A percentile compares a stretch with the other conserved stretches of the same genome.
These are phyloP conservation scores for Hydnomerulius pinastri DNA, from an alignment of 768 basidiomycete genomes.

Conservation along the genomic window DNA sequence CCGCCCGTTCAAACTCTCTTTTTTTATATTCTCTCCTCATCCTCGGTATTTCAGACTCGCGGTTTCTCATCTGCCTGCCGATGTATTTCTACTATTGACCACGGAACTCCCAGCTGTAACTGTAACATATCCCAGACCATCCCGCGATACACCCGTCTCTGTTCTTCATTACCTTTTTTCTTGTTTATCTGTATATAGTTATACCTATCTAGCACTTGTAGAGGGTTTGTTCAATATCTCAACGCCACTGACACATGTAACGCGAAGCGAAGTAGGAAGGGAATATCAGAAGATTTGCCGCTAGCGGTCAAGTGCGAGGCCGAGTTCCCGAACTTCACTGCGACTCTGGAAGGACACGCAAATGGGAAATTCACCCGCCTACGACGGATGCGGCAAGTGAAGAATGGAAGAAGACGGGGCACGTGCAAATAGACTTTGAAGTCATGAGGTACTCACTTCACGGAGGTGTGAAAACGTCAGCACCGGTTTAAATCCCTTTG, in stretches of 20 bases:
- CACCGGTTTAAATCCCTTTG: background rate
- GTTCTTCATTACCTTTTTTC: conserved; percentile 12
- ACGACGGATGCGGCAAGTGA: background rate
- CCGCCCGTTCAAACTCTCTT: conserved; percentile 1
- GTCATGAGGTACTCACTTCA: conserved; percentile 7
- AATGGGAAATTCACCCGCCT: conserved; percentile 8
- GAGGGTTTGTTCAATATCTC: conserved; percentile 5
- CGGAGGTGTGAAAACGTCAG: conserved; percentile 3
- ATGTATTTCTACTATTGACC: conserved; percentile 30
- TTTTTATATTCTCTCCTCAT: conserved; percentile 1
- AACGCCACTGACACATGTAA: conserved; percentile 3
- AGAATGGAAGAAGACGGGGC: conserved; percentile 5
- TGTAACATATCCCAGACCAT: conserved; percentile 23
- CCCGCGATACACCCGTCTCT: conserved; percentile 12
- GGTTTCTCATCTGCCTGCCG: conserved; percentile 9
- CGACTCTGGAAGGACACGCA: background rate
- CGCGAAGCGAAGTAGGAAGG: conserved; percentile 19
- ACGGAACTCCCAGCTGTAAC: conserved; percentile 22
- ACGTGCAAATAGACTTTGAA: conserved; percentile 11
- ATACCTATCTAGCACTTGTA: conserved; percentile 28
- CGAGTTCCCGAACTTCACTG: background rate
- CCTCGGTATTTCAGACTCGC: conserved; percentile 3
- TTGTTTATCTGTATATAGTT: conserved; percentile 31
- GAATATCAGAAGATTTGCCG: conserved; percentile 5
- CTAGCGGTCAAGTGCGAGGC: too few relatives aligned